Conservation (phyloP, 2,329 filamentous ascomycete species). For the Tolypocladium pustulatum region DNA sequence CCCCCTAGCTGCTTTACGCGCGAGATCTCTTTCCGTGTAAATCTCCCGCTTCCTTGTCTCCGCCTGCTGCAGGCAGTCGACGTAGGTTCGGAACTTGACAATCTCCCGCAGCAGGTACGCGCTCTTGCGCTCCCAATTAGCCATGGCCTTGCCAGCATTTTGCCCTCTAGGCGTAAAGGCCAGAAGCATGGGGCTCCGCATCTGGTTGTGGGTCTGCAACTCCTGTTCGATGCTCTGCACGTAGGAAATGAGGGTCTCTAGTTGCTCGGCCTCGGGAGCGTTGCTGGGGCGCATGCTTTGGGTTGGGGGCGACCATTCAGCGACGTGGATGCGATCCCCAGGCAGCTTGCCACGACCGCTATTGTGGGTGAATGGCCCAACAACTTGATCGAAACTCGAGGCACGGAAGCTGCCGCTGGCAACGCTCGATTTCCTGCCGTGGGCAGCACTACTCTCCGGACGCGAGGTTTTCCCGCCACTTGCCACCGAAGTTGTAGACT, state of each 20-base stretch:
- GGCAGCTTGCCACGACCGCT: slow-evolving; percentile 52
- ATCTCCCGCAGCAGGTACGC: slow-evolving; percentile 86
- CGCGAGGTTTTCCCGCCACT: slow-evolving; percentile 28
- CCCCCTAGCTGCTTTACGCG: slow-evolving; percentile 36
- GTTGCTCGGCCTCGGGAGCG: slow-evolving; percentile 69
- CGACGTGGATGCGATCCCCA: slow-evolving; percentile 73
- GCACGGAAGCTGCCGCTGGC: slow-evolving; percentile 42
- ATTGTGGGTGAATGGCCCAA: slow-evolving; percentile 40
- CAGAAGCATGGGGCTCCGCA: slow-evolving; percentile 77
- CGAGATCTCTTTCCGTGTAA: slow-evolving; percentile 48
- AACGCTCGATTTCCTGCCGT: slow-evolving; percentile 30
- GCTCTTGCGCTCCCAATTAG: slow-evolving; percentile 95
- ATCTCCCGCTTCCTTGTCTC: slow-evolving; percentile 61
- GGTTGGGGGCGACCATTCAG: slow-evolving; percentile 80
- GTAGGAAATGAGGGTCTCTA: slow-evolving; percentile 64
- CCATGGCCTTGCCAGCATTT: slow-evolving; percentile 76
- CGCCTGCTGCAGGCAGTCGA: slow-evolving; percentile 70
- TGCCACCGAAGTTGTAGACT: slow-evolving; percentile 22
- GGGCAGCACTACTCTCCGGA: slow-evolving; percentile 39
- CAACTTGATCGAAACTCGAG: slow-evolving; percentile 50
- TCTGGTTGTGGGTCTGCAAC: slow-evolving; percentile 74
- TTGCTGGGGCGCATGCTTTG: slow-evolving; percentile 83
- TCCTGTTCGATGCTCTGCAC: slow-evolving; percentile 81
- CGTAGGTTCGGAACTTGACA: slow-evolving; percentile 93
- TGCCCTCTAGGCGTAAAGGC: slow-evolving; percentile 78